Evolutionary conservation across 2,329 filamentous ascomycete species (phyloP).

Genomic region (Penicillium polonicum): DNA sequence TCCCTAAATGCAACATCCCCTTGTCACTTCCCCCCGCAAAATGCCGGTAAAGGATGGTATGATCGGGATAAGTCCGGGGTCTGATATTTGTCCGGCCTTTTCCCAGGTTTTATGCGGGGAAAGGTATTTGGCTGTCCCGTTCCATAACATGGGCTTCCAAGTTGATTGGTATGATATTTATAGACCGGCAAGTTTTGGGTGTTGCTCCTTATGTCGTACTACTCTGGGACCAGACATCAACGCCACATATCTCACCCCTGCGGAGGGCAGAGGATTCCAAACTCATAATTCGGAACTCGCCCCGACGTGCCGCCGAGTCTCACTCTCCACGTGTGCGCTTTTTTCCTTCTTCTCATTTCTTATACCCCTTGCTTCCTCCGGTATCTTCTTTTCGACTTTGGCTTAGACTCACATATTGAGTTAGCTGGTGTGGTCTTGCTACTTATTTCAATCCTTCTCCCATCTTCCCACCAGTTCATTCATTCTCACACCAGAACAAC

Average conservation of each 20-base stretch:
- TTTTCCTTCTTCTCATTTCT: constrained; percentile 6
- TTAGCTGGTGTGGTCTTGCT: neutral
- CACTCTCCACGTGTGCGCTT: constrained; percentile 1
- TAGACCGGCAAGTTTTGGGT: too few species aligned
- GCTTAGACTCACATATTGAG: neutral
- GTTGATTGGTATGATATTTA: neutral
- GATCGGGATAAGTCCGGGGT: neutral
- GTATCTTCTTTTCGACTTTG: constrained; percentile 1
- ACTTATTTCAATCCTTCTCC: neutral
- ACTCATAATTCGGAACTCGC: neutral
- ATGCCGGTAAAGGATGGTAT: neutral
- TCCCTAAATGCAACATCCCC: neutral
- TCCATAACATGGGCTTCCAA: neutral
- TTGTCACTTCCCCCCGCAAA: neutral
- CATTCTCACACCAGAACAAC: neutral
- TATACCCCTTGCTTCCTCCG: constrained; percentile 4
- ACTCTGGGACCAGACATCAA: neutral
- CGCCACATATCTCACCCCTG: constrained; percentile 2
- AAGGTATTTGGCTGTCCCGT: neutral
- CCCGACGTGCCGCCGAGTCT: constrained; percentile 1
- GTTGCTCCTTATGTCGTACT: neutral
- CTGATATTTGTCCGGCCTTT: constrained; percentile 7
- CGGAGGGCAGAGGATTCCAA: neutral
- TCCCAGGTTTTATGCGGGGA: neutral
- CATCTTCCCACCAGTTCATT: neutral